Conservation (phyloP, 2,329 filamentous ascomycete species). For the Xylaria polymorpha region DNA sequence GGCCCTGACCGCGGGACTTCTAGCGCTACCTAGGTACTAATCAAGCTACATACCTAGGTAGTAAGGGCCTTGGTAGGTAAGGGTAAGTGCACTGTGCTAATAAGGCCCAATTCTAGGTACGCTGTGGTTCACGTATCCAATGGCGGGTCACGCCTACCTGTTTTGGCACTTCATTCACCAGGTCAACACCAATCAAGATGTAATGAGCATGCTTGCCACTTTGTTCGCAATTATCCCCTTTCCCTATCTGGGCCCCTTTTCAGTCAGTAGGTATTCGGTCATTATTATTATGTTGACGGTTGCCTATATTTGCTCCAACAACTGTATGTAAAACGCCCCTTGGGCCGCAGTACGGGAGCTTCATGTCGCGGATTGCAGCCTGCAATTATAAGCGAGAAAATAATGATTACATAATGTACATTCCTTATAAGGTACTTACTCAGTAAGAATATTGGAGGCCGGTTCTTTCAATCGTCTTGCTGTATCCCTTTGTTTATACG, state of each 20-base stretch:
- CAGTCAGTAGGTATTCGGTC: background rate
- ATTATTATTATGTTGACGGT: background rate
- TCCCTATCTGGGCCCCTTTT: conserved; percentile 10
- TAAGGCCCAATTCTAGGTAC: background rate
- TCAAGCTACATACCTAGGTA: too few relatives aligned
- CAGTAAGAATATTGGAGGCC: background rate
- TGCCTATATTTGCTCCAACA: conserved; percentile 1
- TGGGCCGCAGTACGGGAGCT: background rate
- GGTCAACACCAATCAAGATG: conserved; percentile 18
- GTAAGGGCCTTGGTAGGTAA: background rate
- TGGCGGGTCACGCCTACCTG: conserved; percentile 12
- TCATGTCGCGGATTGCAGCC: background rate
- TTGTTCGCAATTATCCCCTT: conserved; percentile 18
- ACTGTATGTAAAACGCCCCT: background rate
- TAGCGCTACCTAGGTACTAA: background rate
- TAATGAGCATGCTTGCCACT: background rate
- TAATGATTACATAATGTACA: background rate
- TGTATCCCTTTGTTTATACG: background rate
- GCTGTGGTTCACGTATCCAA: background rate
- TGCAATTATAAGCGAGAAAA: background rate
- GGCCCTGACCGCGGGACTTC: background rate
- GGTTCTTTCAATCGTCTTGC: background rate
- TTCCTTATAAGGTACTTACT: background rate
- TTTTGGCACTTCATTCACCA: conserved; percentile 18
- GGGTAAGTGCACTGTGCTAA: background rate